A percentile compares a stretch with the other conserved stretches of the same genome.
Conservation (phyloP, 2,329 filamentous ascomycete genomes). For the Cladobotryum protrusum region DNA sequence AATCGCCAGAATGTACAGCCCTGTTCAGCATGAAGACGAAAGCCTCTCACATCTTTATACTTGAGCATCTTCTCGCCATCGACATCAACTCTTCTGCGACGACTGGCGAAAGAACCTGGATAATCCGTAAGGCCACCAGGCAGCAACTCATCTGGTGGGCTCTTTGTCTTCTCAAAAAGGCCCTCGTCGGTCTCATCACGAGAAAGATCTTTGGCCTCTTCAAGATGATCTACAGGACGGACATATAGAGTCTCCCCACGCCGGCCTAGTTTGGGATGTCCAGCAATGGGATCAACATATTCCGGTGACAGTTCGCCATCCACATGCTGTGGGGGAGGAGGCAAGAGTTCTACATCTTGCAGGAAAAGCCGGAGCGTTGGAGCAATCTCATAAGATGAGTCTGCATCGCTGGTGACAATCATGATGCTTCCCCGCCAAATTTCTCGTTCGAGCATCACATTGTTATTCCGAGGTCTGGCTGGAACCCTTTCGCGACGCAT, state of each 20-base stretch:
- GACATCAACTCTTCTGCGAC: constrained; percentile 44
- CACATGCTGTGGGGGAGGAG: constrained; percentile 67
- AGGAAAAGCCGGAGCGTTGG: constrained; percentile 80
- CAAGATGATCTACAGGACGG: constrained; percentile 78
- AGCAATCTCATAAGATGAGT: constrained; percentile 73
- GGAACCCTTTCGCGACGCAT: constrained; percentile 58
- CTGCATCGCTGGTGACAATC: constrained; percentile 84
- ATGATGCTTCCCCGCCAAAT: constrained; percentile 91
- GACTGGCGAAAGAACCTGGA: constrained; percentile 48
- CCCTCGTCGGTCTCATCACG: constrained; percentile 73
- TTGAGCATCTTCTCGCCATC: constrained; percentile 79
- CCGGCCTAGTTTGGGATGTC: constrained; percentile 77
- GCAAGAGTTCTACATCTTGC: constrained; percentile 76
- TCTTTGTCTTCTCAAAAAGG: constrained; percentile 66
- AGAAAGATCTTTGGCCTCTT: constrained; percentile 73
- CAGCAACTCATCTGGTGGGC: constrained; percentile 40
- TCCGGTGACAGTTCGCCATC: constrained; percentile 64
- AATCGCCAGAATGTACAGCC: constrained; percentile 97
- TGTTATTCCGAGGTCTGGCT: constrained; percentile 20
- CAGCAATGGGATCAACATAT: constrained; percentile 84
- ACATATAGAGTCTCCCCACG: constrained; percentile 84
- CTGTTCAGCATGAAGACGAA: constrained; percentile 75
- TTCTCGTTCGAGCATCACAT: constrained; percentile 51
- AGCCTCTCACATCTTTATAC: constrained; percentile 76
- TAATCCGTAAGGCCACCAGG: constrained; percentile 40